Evolutionary conservation across 176 grass and related monocot genomes (phyloP).

Genomic region (Carex littledalei): DNA sequence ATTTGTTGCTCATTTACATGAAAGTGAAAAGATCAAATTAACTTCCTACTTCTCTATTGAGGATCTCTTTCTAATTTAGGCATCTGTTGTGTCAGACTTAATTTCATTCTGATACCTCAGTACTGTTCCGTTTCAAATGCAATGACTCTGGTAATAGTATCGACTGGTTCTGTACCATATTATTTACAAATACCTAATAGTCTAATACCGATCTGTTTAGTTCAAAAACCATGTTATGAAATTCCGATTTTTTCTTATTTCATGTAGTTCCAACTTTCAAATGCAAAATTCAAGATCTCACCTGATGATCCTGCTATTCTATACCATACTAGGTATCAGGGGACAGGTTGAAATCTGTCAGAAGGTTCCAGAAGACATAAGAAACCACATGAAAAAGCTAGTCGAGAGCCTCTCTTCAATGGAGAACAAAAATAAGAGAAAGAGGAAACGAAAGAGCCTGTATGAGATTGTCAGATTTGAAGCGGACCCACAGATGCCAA

Average conservation of each 20-base stretch:
- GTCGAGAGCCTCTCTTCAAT: constrained; percentile 20
- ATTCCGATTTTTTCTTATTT: not conserved
- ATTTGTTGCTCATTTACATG: not conserved
- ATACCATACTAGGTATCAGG: constrained; percentile 3
- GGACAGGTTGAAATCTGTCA: constrained; percentile 29
- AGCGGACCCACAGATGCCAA: not conserved
- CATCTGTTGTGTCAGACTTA: not conserved
- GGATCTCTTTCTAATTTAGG: not conserved
- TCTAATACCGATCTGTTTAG: not conserved
- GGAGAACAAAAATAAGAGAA: constrained; percentile 7
- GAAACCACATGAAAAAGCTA: constrained; percentile 28
- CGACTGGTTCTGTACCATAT: not conserved
- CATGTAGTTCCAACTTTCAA: not conserved
- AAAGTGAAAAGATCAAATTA: not conserved
- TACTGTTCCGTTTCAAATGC: not conserved
- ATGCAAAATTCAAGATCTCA: not conserved
- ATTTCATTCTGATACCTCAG: not conserved
- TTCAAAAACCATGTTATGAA: not conserved
- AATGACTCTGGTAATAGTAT: not conserved
- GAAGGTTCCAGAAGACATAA: constrained; percentile 26
- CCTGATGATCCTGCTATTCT: not conserved
- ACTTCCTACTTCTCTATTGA: not conserved
- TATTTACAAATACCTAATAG: not conserved
- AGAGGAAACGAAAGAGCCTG: constrained; percentile 22
- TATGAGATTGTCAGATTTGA: constrained; percentile 22